Evolutionary conservation across 1,139 yeast species (phyloP), one percentile per base, ranked within the genome.

Genomic region (Yamadazyma buinensis): DNA sequence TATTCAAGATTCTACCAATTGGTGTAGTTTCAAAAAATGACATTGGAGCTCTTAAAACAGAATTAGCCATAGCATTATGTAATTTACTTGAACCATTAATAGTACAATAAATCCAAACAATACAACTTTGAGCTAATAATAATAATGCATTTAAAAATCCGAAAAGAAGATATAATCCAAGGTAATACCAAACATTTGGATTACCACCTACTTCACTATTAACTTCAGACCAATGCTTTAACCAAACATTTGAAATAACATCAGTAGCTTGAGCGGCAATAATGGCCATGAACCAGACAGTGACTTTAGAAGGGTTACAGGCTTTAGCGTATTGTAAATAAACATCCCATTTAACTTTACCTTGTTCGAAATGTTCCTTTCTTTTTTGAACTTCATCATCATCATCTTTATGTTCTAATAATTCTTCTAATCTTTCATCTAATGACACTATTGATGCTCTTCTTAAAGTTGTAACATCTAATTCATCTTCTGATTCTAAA

Each of bases 1-100:
- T 72, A 67, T 94, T 94, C 59, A 92, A 70, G 40, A 94, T 79
- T 59, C 98, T 77, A 24, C 99, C 98, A 44, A 92, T 77, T 32
- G 98, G 99, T 0, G 97, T 92, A 0, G 97, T 88, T 61, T 94
- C 98, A 54, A 94, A 92, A 57, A 94, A 92, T 25, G 88, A 75
- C 98, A 92, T 94, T 41, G 98, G 98, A 0, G 97, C 95, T 41
- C 92, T 73, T 42, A 92, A 63, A 11, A 92, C 95, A 41, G 88
- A 69, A 23, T 61, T 59, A 5, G 95, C 80, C 97, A 92, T 90
- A 20, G 64, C 60, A 43, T 80, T 75, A 57, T 92, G 98, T 41
- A 92, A 70, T 39, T 69, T 75, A 41, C 68, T 79, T 7, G 97
- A 90, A 11, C 95, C 95, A 38, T 79, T 77, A 48, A 92, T 84